Evolutionary conservation across 768 basidiomycete genomes (phyloP), one percentile per base, ranked within the genome.

Genomic region (Auricularia heimuer): DNA sequence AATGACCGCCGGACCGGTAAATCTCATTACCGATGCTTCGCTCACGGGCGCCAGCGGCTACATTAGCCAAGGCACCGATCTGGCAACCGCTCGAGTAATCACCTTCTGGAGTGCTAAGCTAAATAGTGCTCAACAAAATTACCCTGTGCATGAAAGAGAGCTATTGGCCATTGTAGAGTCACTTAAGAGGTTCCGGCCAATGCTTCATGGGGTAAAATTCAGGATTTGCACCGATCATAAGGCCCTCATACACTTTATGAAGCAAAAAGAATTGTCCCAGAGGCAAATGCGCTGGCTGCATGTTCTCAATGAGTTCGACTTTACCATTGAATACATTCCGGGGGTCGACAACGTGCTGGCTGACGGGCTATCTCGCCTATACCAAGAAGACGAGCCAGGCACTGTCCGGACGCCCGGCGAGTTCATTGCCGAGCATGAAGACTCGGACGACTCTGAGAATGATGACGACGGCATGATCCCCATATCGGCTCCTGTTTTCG

Each of bases 71-170:
- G 29, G 29, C 0, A 0, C 2, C 2, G 29, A 29, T 29, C 29
- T 29, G 29, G 29, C 29, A 3, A 2, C 29, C 0, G 29, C 29
- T 0, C 29, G 29, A 2, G 29, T 29, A 0, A 29, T 29, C 0
- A 29, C 29, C 29, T 29, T 29, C 3, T 29, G 29, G 29, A 54
- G 45, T 2, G 51, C 29, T 4, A 64, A 64, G 6, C 2, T 64
- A 3, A 64, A 24, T 1, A 44, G 45, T 7, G 51, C 63, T 0
- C 29, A 64, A 29, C 47, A 34, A 7, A 77, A 78, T 62, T 80
- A 80, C 61, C 76, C 76, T 0, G 70, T 73, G 0, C 78, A 79
- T 64, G 72, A 80, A 62, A 75, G 77, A 64, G 78, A 80, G 66
- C 63, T 79, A 0, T 63, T 78, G 0, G 76, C 76, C 0, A 76